Base-by-base conservation (phyloP, 176 grass and related monocot species). In the Paspalum notatum region DNA sequence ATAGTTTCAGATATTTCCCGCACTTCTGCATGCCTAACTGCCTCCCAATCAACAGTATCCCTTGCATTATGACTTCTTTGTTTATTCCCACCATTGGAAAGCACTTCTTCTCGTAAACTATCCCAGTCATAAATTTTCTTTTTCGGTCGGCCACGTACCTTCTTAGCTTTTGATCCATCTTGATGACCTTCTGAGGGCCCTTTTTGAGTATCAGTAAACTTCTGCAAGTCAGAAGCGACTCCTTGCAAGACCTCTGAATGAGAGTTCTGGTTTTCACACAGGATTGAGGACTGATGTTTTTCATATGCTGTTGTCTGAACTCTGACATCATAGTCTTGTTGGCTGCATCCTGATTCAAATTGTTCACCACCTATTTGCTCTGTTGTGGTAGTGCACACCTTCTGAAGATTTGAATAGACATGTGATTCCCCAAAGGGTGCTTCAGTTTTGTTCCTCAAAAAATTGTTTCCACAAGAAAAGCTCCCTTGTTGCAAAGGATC, bases 41-140 rank as follows among this genome's bases (percentile, higher is more conserved):
- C 89, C 53, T 94, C 89, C 80, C 90, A 97, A 68, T 97, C 89
- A 84, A 97, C 72, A 73, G 91, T 73, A 71, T 97, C 94, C 60
- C 77, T 86, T 60, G 60, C 71, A 75, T 87, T 64, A 53, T 86
- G 59, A 73, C 63, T 62, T 81, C 82, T 88, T 62, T 88, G 89
- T 65, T 77, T 84, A 78, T 90, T 69, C 7, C 18, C 77, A 70
- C 37, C 43, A 56, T 86, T 83, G 47, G 20, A 41, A 77, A 75
- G 16, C 50, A 85, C 59, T 84, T 87, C 89, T 88, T 87, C 90
- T 79, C 91, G 86, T 85, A 97, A 82, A 87, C 77, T 91, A 54
- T 97, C 94, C 94, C 94, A 97, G 79, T 91, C 86, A 91, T 85
- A 90, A 44, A 6, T 32, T 78, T 90, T 91, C 68, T 65, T 89